These are phyloP conservation scores for Spergularia bocconei DNA, from an alignment of 148 eudicot genomes.

Conservation along the genomic window DNA sequence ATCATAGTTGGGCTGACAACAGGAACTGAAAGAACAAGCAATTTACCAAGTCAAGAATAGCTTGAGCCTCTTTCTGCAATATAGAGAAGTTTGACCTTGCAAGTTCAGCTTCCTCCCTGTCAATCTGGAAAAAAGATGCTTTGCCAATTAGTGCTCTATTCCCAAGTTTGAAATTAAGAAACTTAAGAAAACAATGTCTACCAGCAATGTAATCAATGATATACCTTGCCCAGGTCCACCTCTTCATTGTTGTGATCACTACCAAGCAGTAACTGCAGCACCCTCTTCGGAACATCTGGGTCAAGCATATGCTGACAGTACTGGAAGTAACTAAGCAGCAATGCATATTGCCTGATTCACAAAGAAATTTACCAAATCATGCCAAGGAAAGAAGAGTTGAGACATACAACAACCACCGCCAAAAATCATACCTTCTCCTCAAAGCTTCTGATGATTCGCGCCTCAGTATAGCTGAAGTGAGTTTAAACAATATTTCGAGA, in stretches of 20 bases:
- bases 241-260: slow-evolving; percentile 74
- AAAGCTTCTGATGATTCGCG: slow-evolving; percentile 87
- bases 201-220: slow-evolving; percentile 1
- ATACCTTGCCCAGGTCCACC: slow-evolving; percentile 80
- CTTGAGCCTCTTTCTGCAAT: slow-evolving; percentile 78
- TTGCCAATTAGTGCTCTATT: neutral
- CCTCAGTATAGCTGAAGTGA: slow-evolving; percentile 73
- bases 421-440: slow-evolving; percentile 75
- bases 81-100: slow-evolving; percentile 76
- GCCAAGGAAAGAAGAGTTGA: neutral
- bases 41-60: slow-evolving; percentile 79
- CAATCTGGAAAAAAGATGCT: slow-evolving; percentile 48
- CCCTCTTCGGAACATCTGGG: slow-evolving; percentile 79
- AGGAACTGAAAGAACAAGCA: slow-evolving; percentile 1
- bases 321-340: slow-evolving; percentile 90
- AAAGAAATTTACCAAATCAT: slow-evolving; percentile 12
- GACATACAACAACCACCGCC: neutral
- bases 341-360: slow-evolving; percentile 76
- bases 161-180: neutral
- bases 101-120: slow-evolving; percentile 84
- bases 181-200: neutral
- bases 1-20: neutral
- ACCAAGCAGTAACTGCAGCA: slow-evolving; percentile 69
- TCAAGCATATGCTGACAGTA: slow-evolving; percentile 94
- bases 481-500: slow-evolving; percentile 77